Evolutionary conservation across 352 stramenopile genomes (phyloP).

Genomic region (Pythium monospermum): DNA sequence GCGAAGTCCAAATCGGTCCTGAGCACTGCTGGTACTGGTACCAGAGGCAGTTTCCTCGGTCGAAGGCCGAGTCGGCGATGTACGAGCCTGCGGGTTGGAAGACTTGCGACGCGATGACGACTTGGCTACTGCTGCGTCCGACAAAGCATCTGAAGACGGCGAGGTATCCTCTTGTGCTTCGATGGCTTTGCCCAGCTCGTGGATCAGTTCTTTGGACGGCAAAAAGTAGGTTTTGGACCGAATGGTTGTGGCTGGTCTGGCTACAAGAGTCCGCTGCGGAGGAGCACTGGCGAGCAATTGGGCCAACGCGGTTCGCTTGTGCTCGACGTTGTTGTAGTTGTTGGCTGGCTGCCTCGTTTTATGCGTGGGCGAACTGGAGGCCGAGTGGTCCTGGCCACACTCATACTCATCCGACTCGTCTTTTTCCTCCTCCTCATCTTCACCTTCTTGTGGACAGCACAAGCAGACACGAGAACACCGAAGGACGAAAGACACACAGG

Average conservation of each 20-base stretch:
- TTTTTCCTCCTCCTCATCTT: background rate
- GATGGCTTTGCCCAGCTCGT: background rate
- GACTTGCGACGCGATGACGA: conserved; percentile 11
- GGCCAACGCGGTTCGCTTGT: background rate
- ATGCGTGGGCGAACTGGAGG: conserved; percentile 3
- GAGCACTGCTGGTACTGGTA: background rate
- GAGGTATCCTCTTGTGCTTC: background rate
- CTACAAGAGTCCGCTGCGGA: background rate
- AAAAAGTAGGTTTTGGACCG: background rate
- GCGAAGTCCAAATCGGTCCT: background rate
- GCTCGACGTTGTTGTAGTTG: background rate
- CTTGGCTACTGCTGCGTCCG: background rate
- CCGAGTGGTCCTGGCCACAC: background rate
- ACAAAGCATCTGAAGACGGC: background rate
- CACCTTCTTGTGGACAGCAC: background rate
- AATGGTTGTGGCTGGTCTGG: background rate
- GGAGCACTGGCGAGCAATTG: background rate
- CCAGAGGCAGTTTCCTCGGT: background rate
- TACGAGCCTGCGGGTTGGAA: conserved; percentile 4
- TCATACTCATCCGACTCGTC: background rate
- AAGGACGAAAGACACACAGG: conserved; percentile 13
- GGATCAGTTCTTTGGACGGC: background rate
- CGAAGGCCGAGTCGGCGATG: background rate
- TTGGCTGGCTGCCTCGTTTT: conserved; percentile 1
- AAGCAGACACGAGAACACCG: background rate